Base-by-base conservation (phyloP, 164 flowering plant genomes). In the Echeveria elegans region DNA sequence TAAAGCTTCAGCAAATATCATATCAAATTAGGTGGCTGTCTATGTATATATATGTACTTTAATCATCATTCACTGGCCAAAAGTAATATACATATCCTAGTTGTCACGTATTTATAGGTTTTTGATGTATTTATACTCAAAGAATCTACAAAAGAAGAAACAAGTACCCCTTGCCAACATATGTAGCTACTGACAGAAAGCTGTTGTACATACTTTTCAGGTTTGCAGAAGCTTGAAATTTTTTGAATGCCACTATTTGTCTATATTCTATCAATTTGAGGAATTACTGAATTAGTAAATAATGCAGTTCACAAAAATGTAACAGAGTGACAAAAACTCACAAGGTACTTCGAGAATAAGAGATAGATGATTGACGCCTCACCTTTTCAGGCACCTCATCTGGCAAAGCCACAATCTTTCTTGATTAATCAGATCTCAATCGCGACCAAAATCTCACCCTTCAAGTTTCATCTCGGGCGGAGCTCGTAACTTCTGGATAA, bases 1-100 rank as follows among this genome's bases (percentile, higher is more conserved):
- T 52, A 52, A 52, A 52, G 58, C 28, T 52, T 52, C 58, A 52
- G 58, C 58, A 52, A 52, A 52, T 52, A 52, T 52, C 58, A 52
- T 52, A 52, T 21, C 58, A 52, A 52, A 52, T 21, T 52, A 23
- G 58, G 28, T 52, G 28, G 28, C 26, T 8, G 28, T 52, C 29
- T 7, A 23, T 52, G 58, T 45, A 41, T 41, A 10, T n/a, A 48
- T 48, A 48, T 52, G 26, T 23, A 24, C 58, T 52, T 52, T 52
- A 23, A 21, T 52, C 58, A 52, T 52, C 58, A 52, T 52, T 52
- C 58, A 52, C 23, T 52, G 58, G 28, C 58, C 58, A 7, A 21
- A 23, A 52, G 14, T 52, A 3, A 14, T 52, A 23, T 52, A 52
- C 23, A 1, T 21, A 52, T 52, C 28, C 58, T 52, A 21, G 28